Evolutionary conservation across 2,329 filamentous ascomycete genomes (phyloP), one percentile per base, ranked within the genome.

Genomic region (Didymella glomerata): DNA sequence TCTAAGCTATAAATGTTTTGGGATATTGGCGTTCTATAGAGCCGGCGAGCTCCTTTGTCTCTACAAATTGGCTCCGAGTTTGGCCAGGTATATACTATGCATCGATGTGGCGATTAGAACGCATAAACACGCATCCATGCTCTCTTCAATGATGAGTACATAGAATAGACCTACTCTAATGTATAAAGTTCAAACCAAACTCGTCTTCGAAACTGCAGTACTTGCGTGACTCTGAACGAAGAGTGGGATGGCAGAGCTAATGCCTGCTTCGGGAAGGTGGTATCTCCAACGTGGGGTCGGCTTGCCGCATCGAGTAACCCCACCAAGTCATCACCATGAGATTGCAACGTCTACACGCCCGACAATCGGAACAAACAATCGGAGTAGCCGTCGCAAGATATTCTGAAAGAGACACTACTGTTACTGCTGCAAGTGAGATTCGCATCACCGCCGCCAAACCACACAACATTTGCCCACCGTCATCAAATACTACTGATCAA

Each of bases 1-100:
- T 87, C 85, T 91, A 85, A 62, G n/a, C 22, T 25, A 6, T 11
- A 24, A 13, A 44, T 42, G 16, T 22, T 32, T n/a, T 4, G 22
- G 24, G 14, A 32, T 49, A 44, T 30, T 36, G 47, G 51, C 50
- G 46, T 47, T 54, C 16, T 34, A 46, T 30, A 8, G 51, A 46
- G 56, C 47, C 47, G 56, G 56, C 47, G 47, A 47, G 56, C 56
- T 54, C 47, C 18, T 16, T n/a, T 34, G 28, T 44, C 22, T 28
- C 36, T 28, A 38, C 28, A 24, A 16, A 32, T 36, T 54, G 51
- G 47, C 27, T 45, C 18, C n/a, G 40, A 40, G 7, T 44, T 44
- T n/a, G 22, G 41, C 46, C 56, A 54, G 49, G 38, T 48, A 53
- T 40, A 57, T 49, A 54, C 34, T n/a, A 25, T 44, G 51, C 56